Conservation (phyloP, 2,329 filamentous ascomycete species). For the Penicillium sp. region DNA sequence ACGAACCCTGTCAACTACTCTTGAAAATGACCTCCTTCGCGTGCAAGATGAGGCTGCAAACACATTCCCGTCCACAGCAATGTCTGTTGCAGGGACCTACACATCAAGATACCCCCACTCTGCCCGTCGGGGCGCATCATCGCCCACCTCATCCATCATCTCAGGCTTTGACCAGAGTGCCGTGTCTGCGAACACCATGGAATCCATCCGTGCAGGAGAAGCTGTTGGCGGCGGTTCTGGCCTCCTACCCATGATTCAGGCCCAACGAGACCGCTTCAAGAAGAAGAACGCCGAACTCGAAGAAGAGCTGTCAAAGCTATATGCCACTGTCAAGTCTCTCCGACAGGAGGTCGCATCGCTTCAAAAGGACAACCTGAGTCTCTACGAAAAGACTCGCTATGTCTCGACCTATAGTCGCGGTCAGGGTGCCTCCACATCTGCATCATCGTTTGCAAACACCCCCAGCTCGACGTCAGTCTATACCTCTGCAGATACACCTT, state of each 20-base stretch:
- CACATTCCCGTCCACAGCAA: slow-evolving; percentile 76
- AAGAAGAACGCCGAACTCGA: slow-evolving; percentile 90
- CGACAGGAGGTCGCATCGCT: slow-evolving; percentile 87
- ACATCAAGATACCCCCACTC: slow-evolving; percentile 73
- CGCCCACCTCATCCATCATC: slow-evolving; percentile 96
- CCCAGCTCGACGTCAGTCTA: slow-evolving; percentile 72
- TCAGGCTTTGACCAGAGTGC: slow-evolving; percentile 82
- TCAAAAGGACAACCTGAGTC: slow-evolving; percentile 90
- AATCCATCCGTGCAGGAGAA: slow-evolving; percentile 62
- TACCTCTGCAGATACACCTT: slow-evolving; percentile 58
- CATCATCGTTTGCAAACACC: slow-evolving; percentile 61
- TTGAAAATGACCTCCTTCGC: slow-evolving; percentile 87
- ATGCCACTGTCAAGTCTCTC: slow-evolving; percentile 77
- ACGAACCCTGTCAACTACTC: slow-evolving; percentile 77
- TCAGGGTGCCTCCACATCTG: slow-evolving; percentile 58
- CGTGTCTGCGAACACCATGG: slow-evolving; percentile 51
- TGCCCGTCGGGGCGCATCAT: slow-evolving; percentile 67
- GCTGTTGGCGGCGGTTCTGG: slow-evolving; percentile 74
- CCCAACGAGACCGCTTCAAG: slow-evolving; percentile 97
- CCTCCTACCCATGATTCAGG: slow-evolving; percentile 96
- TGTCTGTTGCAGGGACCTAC: slow-evolving; percentile 91
- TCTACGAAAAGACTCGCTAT: slow-evolving; percentile 98
- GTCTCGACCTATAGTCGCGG: slow-evolving; percentile 87
- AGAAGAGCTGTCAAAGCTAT: slow-evolving; percentile 79
- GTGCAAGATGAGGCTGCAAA: slow-evolving; percentile 83